These are phyloP conservation scores for Malus hybrid DNA, from an alignment of 331 rosid genomes.

Conservation along the genomic window DNA sequence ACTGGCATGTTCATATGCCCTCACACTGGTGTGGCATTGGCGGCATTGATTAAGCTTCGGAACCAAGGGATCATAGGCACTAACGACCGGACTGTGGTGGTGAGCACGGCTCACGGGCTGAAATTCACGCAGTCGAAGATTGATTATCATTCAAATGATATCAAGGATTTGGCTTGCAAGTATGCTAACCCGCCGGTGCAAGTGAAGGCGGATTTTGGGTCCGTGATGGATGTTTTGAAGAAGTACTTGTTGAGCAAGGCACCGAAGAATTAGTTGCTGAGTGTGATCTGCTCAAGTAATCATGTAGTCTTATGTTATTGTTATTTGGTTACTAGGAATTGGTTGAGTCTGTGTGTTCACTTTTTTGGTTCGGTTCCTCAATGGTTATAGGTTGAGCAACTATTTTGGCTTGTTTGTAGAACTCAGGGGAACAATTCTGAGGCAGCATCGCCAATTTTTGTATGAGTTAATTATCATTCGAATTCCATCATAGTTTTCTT, in stretches of 20 bases:
- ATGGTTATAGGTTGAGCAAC: neutral
- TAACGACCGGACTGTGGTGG: slow-evolving; percentile 64
- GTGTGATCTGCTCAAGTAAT: neutral
- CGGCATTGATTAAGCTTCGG: slow-evolving; percentile 59
- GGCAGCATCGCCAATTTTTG: slow-evolving; percentile 1
- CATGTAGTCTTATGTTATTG: neutral
- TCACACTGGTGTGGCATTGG: slow-evolving; percentile 75
- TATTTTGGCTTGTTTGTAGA: neutral
- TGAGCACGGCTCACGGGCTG: slow-evolving; percentile 82
- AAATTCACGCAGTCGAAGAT: slow-evolving; percentile 68
- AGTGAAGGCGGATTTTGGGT: slow-evolving; percentile 74
- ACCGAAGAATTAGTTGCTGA: slow-evolving; percentile 22
- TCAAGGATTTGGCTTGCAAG: slow-evolving; percentile 60
- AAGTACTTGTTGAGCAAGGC: slow-evolving; percentile 58
- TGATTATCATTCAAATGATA: slow-evolving; percentile 58
- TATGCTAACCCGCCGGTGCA: slow-evolving; percentile 63
- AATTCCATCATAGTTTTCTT: neutral
- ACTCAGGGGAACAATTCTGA: neutral
- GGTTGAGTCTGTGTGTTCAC: neutral
- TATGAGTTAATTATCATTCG: neutral
- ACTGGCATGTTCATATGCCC: slow-evolving; percentile 87
- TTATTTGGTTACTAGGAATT: neutral
- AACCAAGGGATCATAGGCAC: slow-evolving; percentile 54
- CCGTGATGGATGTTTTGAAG: slow-evolving; percentile 79
- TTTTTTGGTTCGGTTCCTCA: neutral